Percentiles rank a stretch among this genome's conserved stretches.
Conservation (phyloP, 129 eudicot species). For the Apium graveolens region DNA sequence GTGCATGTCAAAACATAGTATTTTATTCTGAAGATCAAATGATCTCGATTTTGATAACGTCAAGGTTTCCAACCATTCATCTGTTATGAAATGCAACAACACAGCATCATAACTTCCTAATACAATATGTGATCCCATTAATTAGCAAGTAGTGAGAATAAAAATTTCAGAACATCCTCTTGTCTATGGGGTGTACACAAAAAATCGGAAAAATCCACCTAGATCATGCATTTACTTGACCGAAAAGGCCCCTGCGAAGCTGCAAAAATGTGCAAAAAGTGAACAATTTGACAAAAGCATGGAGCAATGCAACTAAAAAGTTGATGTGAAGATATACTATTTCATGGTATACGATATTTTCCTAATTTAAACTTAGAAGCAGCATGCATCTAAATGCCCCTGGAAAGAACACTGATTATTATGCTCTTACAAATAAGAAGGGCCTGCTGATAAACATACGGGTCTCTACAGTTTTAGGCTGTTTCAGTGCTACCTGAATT, state of each 20-base stretch:
- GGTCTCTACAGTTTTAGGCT: not conserved
- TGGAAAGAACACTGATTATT: not conserved
- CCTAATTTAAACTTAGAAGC: not conserved
- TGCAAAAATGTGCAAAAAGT: conserved; percentile 17
- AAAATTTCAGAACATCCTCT: not conserved
- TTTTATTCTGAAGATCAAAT: not conserved
- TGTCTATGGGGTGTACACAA: not conserved
- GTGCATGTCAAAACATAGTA: not conserved
- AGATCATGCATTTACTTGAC: conserved; percentile 20
- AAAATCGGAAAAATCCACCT: not conserved
- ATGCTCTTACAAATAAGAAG: not conserved
- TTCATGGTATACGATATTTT: not conserved
- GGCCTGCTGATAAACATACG: not conserved
- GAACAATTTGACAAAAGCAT: not conserved
- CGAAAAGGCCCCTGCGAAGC: conserved; percentile 60
- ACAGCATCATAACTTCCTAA: not conserved
- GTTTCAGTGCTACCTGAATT: not conserved
- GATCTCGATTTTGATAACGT: not conserved
- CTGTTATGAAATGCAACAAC: conserved; percentile 4
- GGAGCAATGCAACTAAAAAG: not conserved
- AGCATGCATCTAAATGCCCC: not conserved
- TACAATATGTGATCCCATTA: not conserved
- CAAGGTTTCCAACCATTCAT: not conserved
- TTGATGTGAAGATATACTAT: not conserved
- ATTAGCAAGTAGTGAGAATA: not conserved